Conservation (phyloP, 306 rosid genomes). For the Vicia villosa region DNA sequence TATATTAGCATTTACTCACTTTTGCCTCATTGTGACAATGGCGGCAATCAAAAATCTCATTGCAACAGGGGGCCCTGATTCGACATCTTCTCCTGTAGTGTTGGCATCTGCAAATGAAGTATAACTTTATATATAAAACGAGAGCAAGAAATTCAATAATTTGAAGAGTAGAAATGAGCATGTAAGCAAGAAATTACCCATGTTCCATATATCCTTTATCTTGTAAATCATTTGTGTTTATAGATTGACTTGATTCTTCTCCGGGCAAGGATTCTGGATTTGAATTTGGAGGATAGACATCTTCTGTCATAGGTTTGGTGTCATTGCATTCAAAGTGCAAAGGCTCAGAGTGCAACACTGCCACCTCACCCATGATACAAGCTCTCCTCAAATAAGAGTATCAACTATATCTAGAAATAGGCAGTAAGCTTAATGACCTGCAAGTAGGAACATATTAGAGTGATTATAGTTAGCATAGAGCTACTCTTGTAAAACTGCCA, state of each 20-base stretch:
- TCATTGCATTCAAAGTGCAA: slow-evolving; percentile 52
- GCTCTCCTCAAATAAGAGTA: slow-evolving; percentile 40
- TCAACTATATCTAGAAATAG: slow-evolving; percentile 50
- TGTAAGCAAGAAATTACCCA: slow-evolving; percentile 55
- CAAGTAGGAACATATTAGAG: slow-evolving; percentile 59
- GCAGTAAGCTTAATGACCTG: slow-evolving; percentile 68
- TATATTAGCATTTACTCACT: slow-evolving; percentile 28
- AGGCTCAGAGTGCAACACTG: slow-evolving; percentile 48
- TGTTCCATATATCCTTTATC: slow-evolving; percentile 67
- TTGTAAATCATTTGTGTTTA: slow-evolving; percentile 26
- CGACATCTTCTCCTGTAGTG: slow-evolving; percentile 78
- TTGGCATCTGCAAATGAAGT: slow-evolving; percentile 60
- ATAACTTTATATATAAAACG: neutral
- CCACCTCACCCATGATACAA: slow-evolving; percentile 61
- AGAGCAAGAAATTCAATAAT: neutral
- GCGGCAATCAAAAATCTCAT: slow-evolving; percentile 78
- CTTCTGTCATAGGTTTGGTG: slow-evolving; percentile 39
- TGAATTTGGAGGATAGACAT: slow-evolving; percentile 32
- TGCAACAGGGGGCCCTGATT: slow-evolving; percentile 89
- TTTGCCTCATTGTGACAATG: slow-evolving; percentile 79
- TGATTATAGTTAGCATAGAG: too few species aligned
- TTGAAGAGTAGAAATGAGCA: neutral
- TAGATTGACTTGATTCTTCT: slow-evolving; percentile 45
- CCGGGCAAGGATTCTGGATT: slow-evolving; percentile 35
- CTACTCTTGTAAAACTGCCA: too few species aligned